Percentiles rank a stretch among this genome's conserved stretches.
Conservation (phyloP, 2,329 filamentous ascomycete genomes). For the Hymenoscyphus albidus region DNA sequence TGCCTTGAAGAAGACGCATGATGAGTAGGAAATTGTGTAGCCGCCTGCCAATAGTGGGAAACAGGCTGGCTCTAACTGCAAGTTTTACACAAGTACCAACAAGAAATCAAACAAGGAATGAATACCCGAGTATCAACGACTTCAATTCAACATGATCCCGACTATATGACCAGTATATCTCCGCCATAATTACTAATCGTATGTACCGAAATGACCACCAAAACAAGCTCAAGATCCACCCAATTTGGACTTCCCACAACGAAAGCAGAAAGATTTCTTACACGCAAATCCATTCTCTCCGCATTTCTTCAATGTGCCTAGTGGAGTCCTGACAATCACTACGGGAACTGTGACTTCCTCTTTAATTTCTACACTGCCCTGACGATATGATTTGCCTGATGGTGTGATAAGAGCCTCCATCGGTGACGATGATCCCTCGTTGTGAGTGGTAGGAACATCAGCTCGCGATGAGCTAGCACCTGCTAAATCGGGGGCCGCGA, state of each 20-base stretch:
- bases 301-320: constrained; percentile 49
- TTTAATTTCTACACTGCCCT: constrained; percentile 9
- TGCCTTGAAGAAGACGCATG: no score
- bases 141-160: neutral
- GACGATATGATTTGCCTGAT: neutral
- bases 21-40: no score
- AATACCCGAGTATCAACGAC: neutral
- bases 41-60: no score
- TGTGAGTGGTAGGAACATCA: neutral
- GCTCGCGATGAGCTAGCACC: constrained; percentile 10
- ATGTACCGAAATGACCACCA: neutral
- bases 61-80: neutral
- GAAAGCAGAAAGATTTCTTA: constrained; percentile 57
- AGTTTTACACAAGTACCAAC: neutral
- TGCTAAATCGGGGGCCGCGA: constrained; percentile 20
- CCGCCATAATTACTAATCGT: neutral
- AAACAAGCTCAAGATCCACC: neutral
- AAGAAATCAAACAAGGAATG: neutral
- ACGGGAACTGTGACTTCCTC: constrained; percentile 12
- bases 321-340: constrained; percentile 42
- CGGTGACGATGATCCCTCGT: constrained; percentile 12
- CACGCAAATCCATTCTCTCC: constrained; percentile 54
- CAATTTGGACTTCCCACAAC: constrained; percentile 36
- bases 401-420: constrained; percentile 15
- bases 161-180: neutral